These are phyloP conservation scores for Myriosclerotinia curreyana DNA, from an alignment of 2,329 filamentous ascomycete species.

Conservation along the genomic window DNA sequence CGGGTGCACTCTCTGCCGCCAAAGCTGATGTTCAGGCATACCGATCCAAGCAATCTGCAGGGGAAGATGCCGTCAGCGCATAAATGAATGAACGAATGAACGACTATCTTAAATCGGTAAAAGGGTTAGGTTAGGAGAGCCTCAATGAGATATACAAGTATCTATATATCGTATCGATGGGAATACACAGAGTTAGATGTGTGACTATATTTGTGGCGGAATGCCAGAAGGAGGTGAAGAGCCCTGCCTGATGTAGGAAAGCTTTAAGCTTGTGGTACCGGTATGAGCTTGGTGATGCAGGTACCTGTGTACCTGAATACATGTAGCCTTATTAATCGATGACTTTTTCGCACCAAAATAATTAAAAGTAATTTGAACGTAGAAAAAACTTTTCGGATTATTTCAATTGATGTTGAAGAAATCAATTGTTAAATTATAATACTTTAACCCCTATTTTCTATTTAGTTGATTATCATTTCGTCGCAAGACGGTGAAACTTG, in stretches of 20 bases:
- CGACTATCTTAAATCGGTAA: neutral
- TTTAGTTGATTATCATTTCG: slow-evolving; percentile 9
- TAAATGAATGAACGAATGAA: slow-evolving; percentile 16
- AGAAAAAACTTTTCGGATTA: neutral
- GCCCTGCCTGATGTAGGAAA: slow-evolving; percentile 8
- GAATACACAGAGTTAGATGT: slow-evolving; percentile 3
- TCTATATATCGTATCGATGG: slow-evolving; percentile 3
- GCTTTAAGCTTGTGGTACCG: slow-evolving; percentile 16
- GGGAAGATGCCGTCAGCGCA: slow-evolving; percentile 15
- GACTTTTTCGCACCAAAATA: slow-evolving; percentile 9
- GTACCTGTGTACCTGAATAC: slow-evolving; percentile 20
- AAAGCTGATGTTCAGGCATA: slow-evolving; percentile 32
- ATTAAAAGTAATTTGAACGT: neutral
- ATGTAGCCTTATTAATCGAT: slow-evolving; percentile 15
- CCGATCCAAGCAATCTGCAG: slow-evolving; percentile 14
- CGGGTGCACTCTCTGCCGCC: slow-evolving; percentile 53
- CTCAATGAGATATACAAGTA: neutral
- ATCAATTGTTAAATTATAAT: neutral
- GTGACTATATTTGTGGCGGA: slow-evolving; percentile 10
- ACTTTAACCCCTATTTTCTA: slow-evolving; percentile 10
- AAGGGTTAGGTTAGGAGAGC: neutral
- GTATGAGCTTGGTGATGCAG: slow-evolving; percentile 11
- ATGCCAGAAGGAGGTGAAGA: neutral
- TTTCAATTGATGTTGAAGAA: slow-evolving; percentile 2
- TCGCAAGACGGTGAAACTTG: slow-evolving; percentile 19